Percentiles rank a stretch among this genome's conserved stretches.
Evolutionary conservation across 768 basidiomycete species (phyloP).

Genomic region (Ramaria sp.): DNA sequence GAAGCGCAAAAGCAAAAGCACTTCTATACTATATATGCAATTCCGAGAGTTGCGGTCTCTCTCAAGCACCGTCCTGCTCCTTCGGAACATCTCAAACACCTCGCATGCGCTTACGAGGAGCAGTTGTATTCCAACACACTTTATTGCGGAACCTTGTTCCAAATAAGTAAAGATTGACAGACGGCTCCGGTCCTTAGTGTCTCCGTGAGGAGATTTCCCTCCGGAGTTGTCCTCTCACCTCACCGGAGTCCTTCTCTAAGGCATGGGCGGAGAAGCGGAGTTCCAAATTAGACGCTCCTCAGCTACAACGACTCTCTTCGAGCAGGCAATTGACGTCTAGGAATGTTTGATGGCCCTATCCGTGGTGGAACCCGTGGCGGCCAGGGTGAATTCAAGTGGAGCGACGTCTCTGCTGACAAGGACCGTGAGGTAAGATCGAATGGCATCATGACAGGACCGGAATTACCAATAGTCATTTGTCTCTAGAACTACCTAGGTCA

Average conservation of each 20-base stretch:
- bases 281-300: neutral
- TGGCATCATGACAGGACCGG: neutral
- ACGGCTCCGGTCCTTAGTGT: neutral
- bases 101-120: too few relatives aligned
- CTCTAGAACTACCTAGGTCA: constrained; percentile 87
- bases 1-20: neutral
- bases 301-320: neutral
- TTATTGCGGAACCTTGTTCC: neutral
- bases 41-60: neutral
- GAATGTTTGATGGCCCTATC: constrained; percentile 69
- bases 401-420: constrained; percentile 85
- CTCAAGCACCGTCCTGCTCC: neutral
- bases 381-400: constrained; percentile 85
- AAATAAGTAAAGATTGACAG: neutral
- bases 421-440: constrained; percentile 66
- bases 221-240: neutral
- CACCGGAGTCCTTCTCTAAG: neutral
- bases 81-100: neutral
- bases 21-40: neutral
- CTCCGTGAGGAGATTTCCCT: neutral
- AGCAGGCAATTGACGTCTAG: neutral
- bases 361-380: constrained; percentile 88
- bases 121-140: too few relatives aligned
- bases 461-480: neutral
- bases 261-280: neutral